These are phyloP conservation scores for Colletotrichum destructivum DNA, from an alignment of 2,329 filamentous ascomycete genomes.

Conservation along the genomic window DNA sequence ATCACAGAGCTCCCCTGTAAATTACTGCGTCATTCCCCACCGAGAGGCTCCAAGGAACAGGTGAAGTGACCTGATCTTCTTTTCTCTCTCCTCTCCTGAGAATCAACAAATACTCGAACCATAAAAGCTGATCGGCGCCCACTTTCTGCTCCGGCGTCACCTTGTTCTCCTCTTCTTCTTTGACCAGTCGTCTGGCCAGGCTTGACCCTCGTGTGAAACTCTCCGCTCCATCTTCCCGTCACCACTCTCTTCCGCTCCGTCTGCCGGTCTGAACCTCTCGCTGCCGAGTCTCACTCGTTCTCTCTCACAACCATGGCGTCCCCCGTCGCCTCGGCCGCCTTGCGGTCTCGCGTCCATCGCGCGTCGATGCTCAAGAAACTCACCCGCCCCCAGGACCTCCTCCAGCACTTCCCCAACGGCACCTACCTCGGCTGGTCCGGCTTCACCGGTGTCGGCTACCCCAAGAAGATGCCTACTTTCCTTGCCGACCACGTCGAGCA, in stretches of 20 bases:
- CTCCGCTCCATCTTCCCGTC: slow-evolving; percentile 3
- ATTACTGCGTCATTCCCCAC: slow-evolving; percentile 41
- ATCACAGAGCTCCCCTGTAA: slow-evolving; percentile 24
- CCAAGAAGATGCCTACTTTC: slow-evolving; percentile 88
- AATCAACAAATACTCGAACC: background rate
- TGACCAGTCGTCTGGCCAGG: slow-evolving; percentile 12
- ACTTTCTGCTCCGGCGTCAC: slow-evolving; percentile 16
- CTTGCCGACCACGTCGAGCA: slow-evolving; percentile 91
- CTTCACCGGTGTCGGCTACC: slow-evolving; percentile 92
- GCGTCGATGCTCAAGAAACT: slow-evolving; percentile 87
- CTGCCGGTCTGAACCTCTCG: background rate
- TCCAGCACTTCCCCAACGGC: slow-evolving; percentile 86
- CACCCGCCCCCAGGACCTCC: slow-evolving; percentile 82
- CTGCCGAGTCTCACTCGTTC: background rate
- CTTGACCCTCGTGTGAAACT: slow-evolving; percentile 20
- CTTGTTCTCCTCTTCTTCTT: slow-evolving; percentile 10
- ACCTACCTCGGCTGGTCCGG: slow-evolving; percentile 93
- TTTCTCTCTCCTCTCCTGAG: background rate
- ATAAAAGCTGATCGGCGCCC: slow-evolving; percentile 29
- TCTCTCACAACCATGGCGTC: slow-evolving; percentile 59
- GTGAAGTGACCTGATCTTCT: slow-evolving; percentile 41
- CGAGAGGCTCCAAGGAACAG: slow-evolving; percentile 32
- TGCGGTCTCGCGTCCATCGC: slow-evolving; percentile 82
- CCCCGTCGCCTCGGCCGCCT: slow-evolving; percentile 76
- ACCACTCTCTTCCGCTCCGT: background rate